A percentile compares a stretch with the other conserved stretches of the same genome.
Evolutionary conservation across 345 rosid genomes (phyloP).

Genomic region (Capsella bursapastoris): DNA sequence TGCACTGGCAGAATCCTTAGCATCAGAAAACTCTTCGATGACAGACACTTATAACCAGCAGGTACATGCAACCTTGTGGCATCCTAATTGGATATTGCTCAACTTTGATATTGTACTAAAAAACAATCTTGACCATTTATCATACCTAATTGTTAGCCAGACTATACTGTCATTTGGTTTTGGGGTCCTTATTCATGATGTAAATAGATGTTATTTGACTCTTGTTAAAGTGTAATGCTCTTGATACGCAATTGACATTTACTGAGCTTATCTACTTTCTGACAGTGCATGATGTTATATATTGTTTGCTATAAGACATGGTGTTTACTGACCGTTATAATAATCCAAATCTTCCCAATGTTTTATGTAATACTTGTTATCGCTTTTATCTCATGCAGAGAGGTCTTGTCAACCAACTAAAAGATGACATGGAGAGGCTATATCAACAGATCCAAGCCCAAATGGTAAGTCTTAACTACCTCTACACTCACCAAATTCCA

Average conservation of each 20-base stretch:
- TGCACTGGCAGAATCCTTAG: conserved; percentile 88
- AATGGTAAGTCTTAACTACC: conserved; percentile 58
- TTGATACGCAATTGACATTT: conserved; percentile 11
- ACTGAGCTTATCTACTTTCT: conserved; percentile 14
- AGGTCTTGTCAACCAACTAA: conserved; percentile 87
- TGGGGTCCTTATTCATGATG: conserved; percentile 24
- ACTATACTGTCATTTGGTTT: conserved; percentile 26
- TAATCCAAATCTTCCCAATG: neutral
- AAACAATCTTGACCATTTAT: conserved; percentile 16
- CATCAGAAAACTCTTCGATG: conserved; percentile 92
- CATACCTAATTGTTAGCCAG: conserved; percentile 21
- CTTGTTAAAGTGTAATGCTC: neutral
- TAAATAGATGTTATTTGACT: conserved; percentile 13
- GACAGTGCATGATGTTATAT: conserved; percentile 14
- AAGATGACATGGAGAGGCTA: conserved; percentile 83
- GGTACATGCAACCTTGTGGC: conserved; percentile 50
- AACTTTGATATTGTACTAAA: conserved; percentile 7
- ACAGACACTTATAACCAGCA: conserved; percentile 93
- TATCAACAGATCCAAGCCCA: conserved; percentile 79
- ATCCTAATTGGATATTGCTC: conserved; percentile 18
- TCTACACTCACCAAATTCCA: conserved; percentile 11
- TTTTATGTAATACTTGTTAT: conserved; percentile 25
- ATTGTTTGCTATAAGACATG: conserved; percentile 12
- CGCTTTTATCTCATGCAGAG: conserved; percentile 59
- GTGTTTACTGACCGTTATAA: conserved; percentile 1